These are phyloP conservation scores for Scopulariopsis brevicaulis DNA, from an alignment of 2,329 filamentous ascomycete species.

Conservation along the genomic window DNA sequence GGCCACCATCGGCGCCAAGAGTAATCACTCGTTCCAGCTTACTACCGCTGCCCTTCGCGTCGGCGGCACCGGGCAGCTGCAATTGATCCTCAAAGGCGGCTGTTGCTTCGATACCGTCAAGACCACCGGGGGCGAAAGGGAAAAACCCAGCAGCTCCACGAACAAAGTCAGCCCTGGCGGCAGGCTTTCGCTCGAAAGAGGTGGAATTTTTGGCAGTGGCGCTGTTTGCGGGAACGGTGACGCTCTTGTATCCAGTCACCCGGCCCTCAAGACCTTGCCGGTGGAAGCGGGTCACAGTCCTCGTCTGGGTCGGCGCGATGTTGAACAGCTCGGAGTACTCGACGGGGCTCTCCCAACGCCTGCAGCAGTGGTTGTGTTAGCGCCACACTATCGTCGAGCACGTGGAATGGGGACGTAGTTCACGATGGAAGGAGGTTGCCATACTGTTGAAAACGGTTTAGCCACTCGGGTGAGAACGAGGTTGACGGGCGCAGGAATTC, in stretches of 20 bases:
- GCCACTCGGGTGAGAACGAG: conserved; percentile 73
- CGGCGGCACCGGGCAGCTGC: conserved; percentile 21
- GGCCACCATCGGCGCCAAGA: conserved; percentile 62
- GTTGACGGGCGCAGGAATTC: conserved; percentile 71
- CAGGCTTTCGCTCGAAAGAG: conserved; percentile 76
- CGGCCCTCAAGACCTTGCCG: conserved; percentile 84
- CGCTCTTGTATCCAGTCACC: conserved; percentile 88
- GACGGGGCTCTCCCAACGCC: conserved; percentile 66
- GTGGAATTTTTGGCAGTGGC: conserved; percentile 94
- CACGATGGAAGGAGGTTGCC: conserved; percentile 8
- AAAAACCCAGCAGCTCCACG: conserved; percentile 88
- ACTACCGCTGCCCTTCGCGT: conserved; percentile 27
- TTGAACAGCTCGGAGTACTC: conserved; percentile 79
- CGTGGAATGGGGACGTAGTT: background rate
- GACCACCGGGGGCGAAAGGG: conserved; percentile 81
- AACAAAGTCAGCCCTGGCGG: conserved; percentile 79
- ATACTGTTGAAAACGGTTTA: conserved; percentile 76
- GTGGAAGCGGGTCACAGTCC: conserved; percentile 88
- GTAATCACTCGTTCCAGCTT: conserved; percentile 80
- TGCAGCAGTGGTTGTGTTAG: conserved; percentile 4
- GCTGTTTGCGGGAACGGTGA: conserved; percentile 80
- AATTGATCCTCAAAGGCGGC: conserved; percentile 70
- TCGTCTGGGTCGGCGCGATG: conserved; percentile 80
- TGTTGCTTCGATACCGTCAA: conserved; percentile 77
- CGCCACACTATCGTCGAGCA: background rate